Conservation (phyloP, 176 grass and related monocot genomes). For the Elaeis guineensis region DNA sequence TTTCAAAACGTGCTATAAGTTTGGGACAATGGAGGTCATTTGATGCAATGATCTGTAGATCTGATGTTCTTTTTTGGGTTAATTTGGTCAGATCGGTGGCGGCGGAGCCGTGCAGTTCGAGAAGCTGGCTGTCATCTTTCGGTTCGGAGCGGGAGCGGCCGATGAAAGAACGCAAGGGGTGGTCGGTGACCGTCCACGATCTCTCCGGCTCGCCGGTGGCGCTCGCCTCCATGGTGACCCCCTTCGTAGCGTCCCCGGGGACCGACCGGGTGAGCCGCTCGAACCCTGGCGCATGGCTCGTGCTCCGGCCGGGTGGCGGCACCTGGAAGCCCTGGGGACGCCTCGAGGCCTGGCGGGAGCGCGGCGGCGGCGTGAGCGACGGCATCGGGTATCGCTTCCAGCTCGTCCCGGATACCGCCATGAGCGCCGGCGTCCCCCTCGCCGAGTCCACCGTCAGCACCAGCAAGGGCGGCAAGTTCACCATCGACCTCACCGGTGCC, state of each 20-base stretch:
- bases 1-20: too few species aligned
- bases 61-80: background rate
- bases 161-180: conserved; percentile 84
- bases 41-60: too few species aligned
- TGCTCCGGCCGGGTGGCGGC: conserved; percentile 77
- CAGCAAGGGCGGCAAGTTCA: conserved; percentile 76
- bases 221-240: conserved; percentile 91
- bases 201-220: conserved; percentile 87
- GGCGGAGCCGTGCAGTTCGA: conserved; percentile 12
- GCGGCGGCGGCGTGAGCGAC: conserved; percentile 43
- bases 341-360: conserved; percentile 94
- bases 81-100: conserved; percentile 28
- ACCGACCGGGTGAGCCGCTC: conserved; percentile 79
- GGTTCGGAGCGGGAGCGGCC: conserved; percentile 34
- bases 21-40: too few species aligned
- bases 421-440: conserved; percentile 44
- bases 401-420: conserved; percentile 46
- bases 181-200: conserved; percentile 97
- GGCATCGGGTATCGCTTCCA: conserved; percentile 78
- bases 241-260: conserved; percentile 75
- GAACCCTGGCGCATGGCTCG: conserved; percentile 93
- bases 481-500: conserved; percentile 68
- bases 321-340: conserved; percentile 90
- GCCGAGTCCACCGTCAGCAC: conserved; percentile 52
- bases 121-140: conserved; percentile 37